Conservation (phyloP, 148 eudicot species). For the Dianthus caryophyllus region DNA sequence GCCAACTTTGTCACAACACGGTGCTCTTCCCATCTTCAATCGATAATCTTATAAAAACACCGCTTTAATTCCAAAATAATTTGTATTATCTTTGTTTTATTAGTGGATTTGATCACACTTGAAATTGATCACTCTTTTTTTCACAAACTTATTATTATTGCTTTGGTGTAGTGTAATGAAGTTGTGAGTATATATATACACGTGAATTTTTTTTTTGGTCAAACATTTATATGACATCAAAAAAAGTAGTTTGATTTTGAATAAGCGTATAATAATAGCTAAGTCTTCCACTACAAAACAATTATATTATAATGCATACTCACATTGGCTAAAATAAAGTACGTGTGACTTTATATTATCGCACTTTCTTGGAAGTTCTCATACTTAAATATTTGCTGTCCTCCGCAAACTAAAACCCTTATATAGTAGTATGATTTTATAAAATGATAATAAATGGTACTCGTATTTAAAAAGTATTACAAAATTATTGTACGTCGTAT, state of each 20-base stretch:
- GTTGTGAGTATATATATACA: neutral
- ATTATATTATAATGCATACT: neutral
- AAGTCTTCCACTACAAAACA: slow-evolving; percentile 18
- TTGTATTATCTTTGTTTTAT: neutral
- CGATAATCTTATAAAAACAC: neutral
- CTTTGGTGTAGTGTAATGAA: neutral
- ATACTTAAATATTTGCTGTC: neutral
- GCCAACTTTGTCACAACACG: slow-evolving; percentile 66
- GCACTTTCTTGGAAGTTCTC: slow-evolving; percentile 28
- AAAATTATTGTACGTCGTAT: no score
- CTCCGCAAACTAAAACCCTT: neutral
- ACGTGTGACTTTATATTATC: neutral
- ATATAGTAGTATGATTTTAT: no score
- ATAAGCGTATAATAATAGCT: no score
- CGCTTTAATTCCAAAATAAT: neutral
- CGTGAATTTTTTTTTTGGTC: neutral
- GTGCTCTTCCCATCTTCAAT: slow-evolving; percentile 56
- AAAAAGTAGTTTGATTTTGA: slow-evolving; percentile 17
- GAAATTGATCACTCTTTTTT: neutral
- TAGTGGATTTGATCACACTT: neutral
- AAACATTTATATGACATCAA: neutral
- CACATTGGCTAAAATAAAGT: slow-evolving; percentile 8
- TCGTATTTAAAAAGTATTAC: no score
- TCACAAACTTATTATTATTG: no score
- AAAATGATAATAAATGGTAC: no score